These are phyloP conservation scores for Neonectria magnoliae DNA, from an alignment of 2,329 filamentous ascomycete species.

Conservation along the genomic window DNA sequence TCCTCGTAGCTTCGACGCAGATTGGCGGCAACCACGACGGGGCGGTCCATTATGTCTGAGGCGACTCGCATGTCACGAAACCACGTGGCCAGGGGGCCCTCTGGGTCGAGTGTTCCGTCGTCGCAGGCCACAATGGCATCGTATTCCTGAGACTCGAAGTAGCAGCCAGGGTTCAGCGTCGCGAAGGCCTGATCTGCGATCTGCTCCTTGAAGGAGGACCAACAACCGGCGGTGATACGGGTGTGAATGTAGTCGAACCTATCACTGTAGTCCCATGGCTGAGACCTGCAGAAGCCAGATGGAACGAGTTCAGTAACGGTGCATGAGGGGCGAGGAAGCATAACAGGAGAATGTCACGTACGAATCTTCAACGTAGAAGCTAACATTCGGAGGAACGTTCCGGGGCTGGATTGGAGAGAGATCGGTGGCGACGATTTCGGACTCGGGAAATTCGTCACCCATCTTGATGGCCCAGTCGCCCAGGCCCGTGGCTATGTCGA, in stretches of 20 bases:
- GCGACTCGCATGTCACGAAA: slow-evolving; percentile 53
- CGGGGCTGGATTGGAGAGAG: slow-evolving; percentile 74
- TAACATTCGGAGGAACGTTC: slow-evolving; percentile 76
- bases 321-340: not conserved
- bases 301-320: slow-evolving; percentile 1
- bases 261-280: slow-evolving; percentile 63
- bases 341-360: slow-evolving; percentile 35
- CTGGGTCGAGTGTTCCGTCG: slow-evolving; percentile 54
- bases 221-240: slow-evolving; percentile 60
- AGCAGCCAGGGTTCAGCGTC: slow-evolving; percentile 62
- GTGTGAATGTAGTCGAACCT: slow-evolving; percentile 66
- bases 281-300: slow-evolving; percentile 49
- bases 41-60: slow-evolving; percentile 49
- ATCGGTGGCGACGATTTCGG: slow-evolving; percentile 71
- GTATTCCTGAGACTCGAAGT: slow-evolving; percentile 64
- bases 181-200: slow-evolving; percentile 63
- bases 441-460: slow-evolving; percentile 68
- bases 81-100: slow-evolving; percentile 53
- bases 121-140: slow-evolving; percentile 53
- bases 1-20: slow-evolving; percentile 53
- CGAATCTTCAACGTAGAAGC: slow-evolving; percentile 77
- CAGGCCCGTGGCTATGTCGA: slow-evolving; percentile 58
- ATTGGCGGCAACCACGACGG: slow-evolving; percentile 47
- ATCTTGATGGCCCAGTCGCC: slow-evolving; percentile 74
- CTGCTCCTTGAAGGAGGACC: slow-evolving; percentile 58